Percentiles rank a stretch among this genome's conserved stretches.
phyloP scores from a whole-genome alignment of 192 early-diverging fungal species.

The Coemansia sp. region DNA sequence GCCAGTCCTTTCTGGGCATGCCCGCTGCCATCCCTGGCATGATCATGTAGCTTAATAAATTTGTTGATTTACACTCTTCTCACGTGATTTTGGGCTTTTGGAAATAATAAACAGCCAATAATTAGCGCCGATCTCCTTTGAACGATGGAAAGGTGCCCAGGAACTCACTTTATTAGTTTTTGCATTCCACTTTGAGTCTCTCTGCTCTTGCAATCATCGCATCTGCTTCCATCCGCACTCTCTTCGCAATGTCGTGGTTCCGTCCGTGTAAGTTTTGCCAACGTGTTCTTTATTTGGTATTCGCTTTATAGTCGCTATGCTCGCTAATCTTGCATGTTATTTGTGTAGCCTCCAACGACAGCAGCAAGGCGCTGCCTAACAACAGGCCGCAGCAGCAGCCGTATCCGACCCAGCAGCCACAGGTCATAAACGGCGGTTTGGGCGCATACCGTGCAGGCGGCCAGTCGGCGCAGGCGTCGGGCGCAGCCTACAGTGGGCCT shows the following conservation, averaged over 20 bases:
- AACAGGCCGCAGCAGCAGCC: conserved; percentile 33
- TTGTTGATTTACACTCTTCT: no score
- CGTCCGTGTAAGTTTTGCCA: conserved; percentile 44
- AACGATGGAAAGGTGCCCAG: not conserved
- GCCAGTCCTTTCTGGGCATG: conserved; percentile 30
- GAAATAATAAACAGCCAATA: conserved; percentile 2
- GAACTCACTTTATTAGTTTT: conserved; percentile 10
- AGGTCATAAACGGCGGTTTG: conserved; percentile 9
- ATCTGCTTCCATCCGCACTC: conserved; percentile 1
- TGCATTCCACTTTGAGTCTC: not conserved
- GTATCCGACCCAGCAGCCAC: conserved; percentile 15
- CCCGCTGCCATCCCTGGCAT: not conserved
- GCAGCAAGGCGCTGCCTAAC: conserved; percentile 19
- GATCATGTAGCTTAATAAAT: not conserved
- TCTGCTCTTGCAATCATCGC: conserved; percentile 2
- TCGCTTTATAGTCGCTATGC: not conserved
- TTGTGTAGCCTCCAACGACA: conserved; percentile 26
- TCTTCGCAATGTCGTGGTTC: conserved; percentile 45
- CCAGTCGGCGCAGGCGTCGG: conserved; percentile 15
- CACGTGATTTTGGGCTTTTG: not conserved
- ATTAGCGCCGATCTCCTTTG: conserved; percentile 5
- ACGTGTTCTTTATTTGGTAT: not conserved
- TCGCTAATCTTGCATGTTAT: not conserved
- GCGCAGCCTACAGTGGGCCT: conserved; percentile 22
- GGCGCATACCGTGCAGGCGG: conserved; percentile 16